Conservation (phyloP, 1,139 yeast species). For the Ogataea hybrid region DNA sequence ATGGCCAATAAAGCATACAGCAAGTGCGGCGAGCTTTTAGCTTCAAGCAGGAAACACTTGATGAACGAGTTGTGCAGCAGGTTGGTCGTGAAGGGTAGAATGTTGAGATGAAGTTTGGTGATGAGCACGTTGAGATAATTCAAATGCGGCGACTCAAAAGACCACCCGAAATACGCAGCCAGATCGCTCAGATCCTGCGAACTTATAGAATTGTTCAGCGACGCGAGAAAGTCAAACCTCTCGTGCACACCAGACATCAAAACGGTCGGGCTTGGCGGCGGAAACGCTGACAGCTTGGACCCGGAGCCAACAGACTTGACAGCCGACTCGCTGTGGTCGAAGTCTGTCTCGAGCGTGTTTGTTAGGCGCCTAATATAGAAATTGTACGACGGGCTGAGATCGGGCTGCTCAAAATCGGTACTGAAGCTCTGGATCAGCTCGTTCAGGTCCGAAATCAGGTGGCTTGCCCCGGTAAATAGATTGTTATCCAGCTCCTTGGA, state of each 20-base stretch:
- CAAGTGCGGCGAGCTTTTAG: conserved; percentile 51
- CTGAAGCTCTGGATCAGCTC: conserved; percentile 36
- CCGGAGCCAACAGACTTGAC: not conserved
- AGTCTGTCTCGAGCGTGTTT: conserved; percentile 20
- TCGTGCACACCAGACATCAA: conserved; percentile 15
- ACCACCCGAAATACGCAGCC: conserved; percentile 32
- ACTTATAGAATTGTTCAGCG: conserved; percentile 29
- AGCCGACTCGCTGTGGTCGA: conserved; percentile 1
- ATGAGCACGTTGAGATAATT: conserved; percentile 37
- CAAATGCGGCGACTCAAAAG: conserved; percentile 32
- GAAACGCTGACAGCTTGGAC: conserved; percentile 19
- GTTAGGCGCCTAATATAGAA: conserved; percentile 27
- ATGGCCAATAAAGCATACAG: conserved; percentile 59
- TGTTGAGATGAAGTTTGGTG: conserved; percentile 38
- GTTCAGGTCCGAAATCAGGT: conserved; percentile 49
- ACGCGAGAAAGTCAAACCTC: conserved; percentile 27
- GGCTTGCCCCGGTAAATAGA: conserved; percentile 49
- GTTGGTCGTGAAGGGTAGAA: conserved; percentile 37
- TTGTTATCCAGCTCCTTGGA: conserved; percentile 27
- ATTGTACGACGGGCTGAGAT: conserved; percentile 15
- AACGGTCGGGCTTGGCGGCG: conserved; percentile 22
- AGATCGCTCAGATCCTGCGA: conserved; percentile 24
- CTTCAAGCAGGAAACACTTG: conserved; percentile 49
- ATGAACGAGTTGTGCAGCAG: conserved; percentile 37
- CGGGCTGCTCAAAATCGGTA: conserved; percentile 20